These are phyloP conservation scores for Cyberlindnera amylophila DNA, from an alignment of 805 yeast species.

Conservation along the genomic window DNA sequence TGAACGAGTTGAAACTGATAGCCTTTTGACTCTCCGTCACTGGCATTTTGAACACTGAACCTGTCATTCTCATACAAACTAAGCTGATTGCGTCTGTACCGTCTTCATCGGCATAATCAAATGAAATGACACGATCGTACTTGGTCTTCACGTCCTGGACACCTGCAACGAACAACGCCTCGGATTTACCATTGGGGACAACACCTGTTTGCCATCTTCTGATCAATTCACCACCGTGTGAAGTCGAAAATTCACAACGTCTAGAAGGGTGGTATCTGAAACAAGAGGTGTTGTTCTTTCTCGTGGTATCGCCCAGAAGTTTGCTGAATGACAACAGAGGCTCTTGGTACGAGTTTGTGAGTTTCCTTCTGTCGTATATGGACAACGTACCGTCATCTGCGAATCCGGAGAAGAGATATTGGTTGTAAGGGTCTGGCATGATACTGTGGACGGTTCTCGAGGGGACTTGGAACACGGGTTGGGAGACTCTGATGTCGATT, in stretches of 20 bases:
- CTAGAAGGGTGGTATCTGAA: slow-evolving; percentile 64
- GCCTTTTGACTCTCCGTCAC: slow-evolving; percentile 63
- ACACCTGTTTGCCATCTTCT: slow-evolving; percentile 77
- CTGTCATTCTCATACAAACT: slow-evolving; percentile 88
- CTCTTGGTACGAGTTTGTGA: slow-evolving; percentile 38
- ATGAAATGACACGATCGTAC: slow-evolving; percentile 77
- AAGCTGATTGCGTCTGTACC: slow-evolving; percentile 54
- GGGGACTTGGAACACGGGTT: slow-evolving; percentile 68
- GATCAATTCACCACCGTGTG: slow-evolving; percentile 72
- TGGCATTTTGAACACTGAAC: slow-evolving; percentile 78
- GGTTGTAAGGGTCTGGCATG: slow-evolving; percentile 63
- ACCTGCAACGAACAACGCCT: slow-evolving; percentile 66
- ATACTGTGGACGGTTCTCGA: slow-evolving; percentile 70
- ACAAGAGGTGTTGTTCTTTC: slow-evolving; percentile 60
- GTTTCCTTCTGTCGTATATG: slow-evolving; percentile 73
- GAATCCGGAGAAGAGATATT: slow-evolving; percentile 64
- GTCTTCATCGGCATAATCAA: slow-evolving; percentile 51
- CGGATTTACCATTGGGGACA: slow-evolving; percentile 44
- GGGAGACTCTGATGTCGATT: slow-evolving; percentile 63
- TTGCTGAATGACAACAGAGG: slow-evolving; percentile 61
- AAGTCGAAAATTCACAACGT: slow-evolving; percentile 70
- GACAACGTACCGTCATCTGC: slow-evolving; percentile 84
- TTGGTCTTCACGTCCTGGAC: slow-evolving; percentile 75
- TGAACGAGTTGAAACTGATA: slow-evolving; percentile 61
- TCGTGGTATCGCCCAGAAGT: slow-evolving; percentile 55